A percentile compares a stretch with the other conserved stretches of the same genome.
These are phyloP conservation scores for Alternaria sp. DNA, from an alignment of 2,329 filamentous ascomycete genomes.

Conservation along the genomic window DNA sequence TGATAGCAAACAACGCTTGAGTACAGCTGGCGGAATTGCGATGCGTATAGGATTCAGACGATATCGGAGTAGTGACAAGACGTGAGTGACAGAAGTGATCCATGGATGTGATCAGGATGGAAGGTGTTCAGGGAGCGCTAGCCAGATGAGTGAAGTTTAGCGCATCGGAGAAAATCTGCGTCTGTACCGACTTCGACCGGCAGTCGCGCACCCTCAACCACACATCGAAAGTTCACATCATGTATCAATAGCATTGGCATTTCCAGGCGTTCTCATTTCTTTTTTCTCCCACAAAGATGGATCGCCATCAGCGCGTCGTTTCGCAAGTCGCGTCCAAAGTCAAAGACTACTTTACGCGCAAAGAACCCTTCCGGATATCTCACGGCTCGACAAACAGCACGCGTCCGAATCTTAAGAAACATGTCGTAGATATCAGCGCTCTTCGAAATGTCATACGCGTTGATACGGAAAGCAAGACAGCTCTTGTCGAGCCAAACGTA, in stretches of 20 bases:
- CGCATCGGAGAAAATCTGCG: conserved; percentile 20
- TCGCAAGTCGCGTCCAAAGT: conserved; percentile 55
- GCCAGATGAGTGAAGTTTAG: conserved; percentile 15
- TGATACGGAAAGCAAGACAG: conserved; percentile 60
- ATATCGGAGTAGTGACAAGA: not conserved
- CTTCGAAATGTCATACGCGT: conserved; percentile 69
- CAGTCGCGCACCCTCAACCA: not conserved
- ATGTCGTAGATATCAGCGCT: conserved; percentile 68
- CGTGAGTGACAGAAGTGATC: not conserved
- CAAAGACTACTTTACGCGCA: conserved; percentile 57
- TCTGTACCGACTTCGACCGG: conserved; percentile 4
- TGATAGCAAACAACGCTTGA: not conserved
- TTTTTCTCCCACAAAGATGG: conserved; percentile 31
- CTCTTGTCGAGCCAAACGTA: conserved; percentile 73
- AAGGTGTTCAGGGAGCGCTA: not conserved
- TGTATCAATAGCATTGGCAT: conserved; percentile 28
- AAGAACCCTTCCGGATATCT: conserved; percentile 73
- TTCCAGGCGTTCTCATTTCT: conserved; percentile 12
- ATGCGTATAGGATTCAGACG: not conserved
- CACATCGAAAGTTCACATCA: conserved; percentile 6
- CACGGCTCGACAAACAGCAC: conserved; percentile 82
- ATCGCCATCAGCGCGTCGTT: conserved; percentile 53
- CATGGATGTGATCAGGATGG: not conserved
- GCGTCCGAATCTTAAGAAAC: conserved; percentile 56
- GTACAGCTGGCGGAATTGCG: not conserved